Base-by-base conservation (phyloP, 306 rosid genomes). In the Cajanus cajan region DNA sequence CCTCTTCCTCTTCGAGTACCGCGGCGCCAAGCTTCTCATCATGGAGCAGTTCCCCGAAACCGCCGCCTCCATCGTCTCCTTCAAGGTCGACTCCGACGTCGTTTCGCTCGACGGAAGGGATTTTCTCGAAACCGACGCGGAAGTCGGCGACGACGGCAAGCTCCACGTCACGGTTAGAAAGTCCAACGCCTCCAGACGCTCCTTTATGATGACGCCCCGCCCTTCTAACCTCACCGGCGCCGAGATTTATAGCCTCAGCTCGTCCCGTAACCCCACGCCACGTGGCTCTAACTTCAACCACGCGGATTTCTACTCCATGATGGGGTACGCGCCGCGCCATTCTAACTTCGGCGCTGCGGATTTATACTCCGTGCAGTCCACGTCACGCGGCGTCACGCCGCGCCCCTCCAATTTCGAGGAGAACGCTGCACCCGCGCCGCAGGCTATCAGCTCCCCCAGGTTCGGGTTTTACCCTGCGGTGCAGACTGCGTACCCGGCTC, bases 11-110 rank as follows among this genome's bases (percentile, higher is more conserved):
- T 96, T 96, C 45, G 99, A 96, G 84, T 96, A 91, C 25, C 96
- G 99, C 8, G 94, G 98, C 8, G 99, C 99, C 0, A 96, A 96
- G 88, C 76, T 96, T 16, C 78, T 96, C 0, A 96, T 96, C 65
- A 93, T 91, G 98, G 97, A 96, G 64, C 99, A 96, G 90, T 96
- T 96, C 18, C 99, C 99, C 0, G 98, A 96, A 67, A 96, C 99
- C 8, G 99, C 98, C 0, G 98, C 98, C 4, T 96, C 99, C 4
- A 96, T 96, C 8, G 97, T 96, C 4, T 96, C 99, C 2, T 93
- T 96, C 47, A 96, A 96, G 43, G 94, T 96, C 40, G 99, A 96
- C 74, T 96, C 99, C 41, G 99, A 96, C 73, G 98, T 96, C 22
- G 90, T 96, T n/a, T 96, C 99, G 0, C 91, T 96, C 1, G 99